Percentiles rank a stretch among this genome's conserved stretches.
Evolutionary conservation across 768 basidiomycete genomes (phyloP).

Genomic region (Crassisporium funariophilum): DNA sequence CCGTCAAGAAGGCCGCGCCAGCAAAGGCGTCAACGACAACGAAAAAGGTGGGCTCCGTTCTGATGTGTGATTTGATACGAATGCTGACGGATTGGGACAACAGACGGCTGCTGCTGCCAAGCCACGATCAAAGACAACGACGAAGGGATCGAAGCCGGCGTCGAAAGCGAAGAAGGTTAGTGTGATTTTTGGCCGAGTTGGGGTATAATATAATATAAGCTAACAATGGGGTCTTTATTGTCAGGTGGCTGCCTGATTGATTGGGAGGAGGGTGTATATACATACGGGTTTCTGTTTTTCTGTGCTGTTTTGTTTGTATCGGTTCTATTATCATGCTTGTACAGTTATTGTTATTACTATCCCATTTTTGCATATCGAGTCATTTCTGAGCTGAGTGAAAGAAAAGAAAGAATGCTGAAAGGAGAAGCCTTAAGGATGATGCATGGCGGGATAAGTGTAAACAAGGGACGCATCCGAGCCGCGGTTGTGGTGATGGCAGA

Average conservation of each 20-base stretch:
- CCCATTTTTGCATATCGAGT: too few species aligned
- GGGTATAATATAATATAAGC: too few species aligned
- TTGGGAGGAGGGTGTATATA: constrained; percentile 12
- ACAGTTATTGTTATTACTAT: constrained; percentile 16
- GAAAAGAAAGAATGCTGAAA: too few species aligned
- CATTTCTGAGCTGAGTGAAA: too few species aligned
- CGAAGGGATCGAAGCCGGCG: constrained; percentile 40
- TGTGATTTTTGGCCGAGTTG: too few species aligned
- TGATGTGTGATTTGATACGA: constrained; percentile 1
- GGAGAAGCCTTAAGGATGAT: background rate
- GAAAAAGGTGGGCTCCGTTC: constrained; percentile 29
- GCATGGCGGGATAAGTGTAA: background rate
- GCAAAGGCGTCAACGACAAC: constrained; percentile 32
- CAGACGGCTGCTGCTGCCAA: constrained; percentile 21
- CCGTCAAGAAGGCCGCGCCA: constrained; percentile 36
- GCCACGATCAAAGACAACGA: constrained; percentile 30
- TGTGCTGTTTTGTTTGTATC: constrained; percentile 17
- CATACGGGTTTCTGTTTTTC: constrained; percentile 10
- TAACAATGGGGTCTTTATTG: constrained; percentile 3
- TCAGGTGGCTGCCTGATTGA: constrained; percentile 23
- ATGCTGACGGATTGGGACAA: constrained; percentile 8
- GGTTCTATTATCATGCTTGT: constrained; percentile 11
- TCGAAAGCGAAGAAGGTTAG: constrained; percentile 37
- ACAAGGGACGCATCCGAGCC: background rate
- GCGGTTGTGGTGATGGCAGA: background rate